Evolutionary conservation across 2,329 filamentous ascomycete species (phyloP).

Genomic region (Neonectria neomacrospora): DNA sequence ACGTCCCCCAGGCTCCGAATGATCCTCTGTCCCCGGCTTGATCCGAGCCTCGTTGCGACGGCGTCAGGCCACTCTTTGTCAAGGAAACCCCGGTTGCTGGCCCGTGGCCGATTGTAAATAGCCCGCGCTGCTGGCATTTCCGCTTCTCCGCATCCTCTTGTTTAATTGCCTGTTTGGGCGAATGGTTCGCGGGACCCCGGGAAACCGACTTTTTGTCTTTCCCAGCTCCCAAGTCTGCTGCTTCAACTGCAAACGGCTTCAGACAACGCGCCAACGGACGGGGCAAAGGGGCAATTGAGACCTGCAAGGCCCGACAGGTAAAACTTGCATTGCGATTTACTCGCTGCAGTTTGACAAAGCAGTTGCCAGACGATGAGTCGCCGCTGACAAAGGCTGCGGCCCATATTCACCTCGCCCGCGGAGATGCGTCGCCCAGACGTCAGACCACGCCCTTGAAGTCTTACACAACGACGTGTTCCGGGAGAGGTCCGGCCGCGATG

Average conservation of each 20-base stretch:
- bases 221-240: neutral
- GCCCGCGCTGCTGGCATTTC: conserved; percentile 34
- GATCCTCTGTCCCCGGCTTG: conserved; percentile 39
- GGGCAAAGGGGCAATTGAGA: neutral
- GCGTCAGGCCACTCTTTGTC: conserved; percentile 44
- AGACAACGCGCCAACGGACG: neutral
- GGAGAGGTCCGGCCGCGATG: conserved; percentile 23
- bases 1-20: conserved; percentile 29
- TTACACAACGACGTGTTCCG: conserved; percentile 35
- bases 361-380: neutral
- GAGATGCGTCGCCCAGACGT: conserved; percentile 40
- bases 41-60: conserved; percentile 31
- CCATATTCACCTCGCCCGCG: conserved; percentile 31
- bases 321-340: neutral
- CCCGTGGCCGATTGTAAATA: conserved; percentile 30
- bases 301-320: too few species aligned
- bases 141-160: conserved; percentile 39
- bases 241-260: neutral
- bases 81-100: conserved; percentile 30
- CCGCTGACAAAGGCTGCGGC: neutral
- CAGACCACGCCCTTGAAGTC: conserved; percentile 36
- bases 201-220: neutral
- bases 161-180: neutral
- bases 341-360: neutral
- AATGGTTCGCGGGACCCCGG: neutral